These are phyloP conservation scores for Leccinum subgranulosum DNA, from an alignment of 768 basidiomycete species.

Conservation along the genomic window DNA sequence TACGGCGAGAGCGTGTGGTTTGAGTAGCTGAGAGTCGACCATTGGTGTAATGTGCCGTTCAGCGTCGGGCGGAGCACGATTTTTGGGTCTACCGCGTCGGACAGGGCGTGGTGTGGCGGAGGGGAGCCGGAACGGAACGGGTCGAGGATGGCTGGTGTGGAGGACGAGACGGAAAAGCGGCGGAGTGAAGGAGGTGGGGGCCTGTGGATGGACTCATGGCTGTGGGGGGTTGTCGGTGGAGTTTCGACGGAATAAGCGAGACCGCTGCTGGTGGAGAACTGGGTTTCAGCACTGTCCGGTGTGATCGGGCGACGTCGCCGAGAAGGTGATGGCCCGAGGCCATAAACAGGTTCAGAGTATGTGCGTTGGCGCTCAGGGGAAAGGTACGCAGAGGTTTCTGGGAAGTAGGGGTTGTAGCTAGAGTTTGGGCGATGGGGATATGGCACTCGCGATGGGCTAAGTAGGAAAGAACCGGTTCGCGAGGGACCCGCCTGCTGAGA, in stretches of 20 bases:
- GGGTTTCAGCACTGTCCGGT: constrained; percentile 51
- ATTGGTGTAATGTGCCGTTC: constrained; percentile 79
- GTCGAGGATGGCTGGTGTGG: constrained; percentile 25
- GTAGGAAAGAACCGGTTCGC: constrained; percentile 7
- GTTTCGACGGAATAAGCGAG: constrained; percentile 44
- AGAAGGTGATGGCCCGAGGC: constrained; percentile 25
- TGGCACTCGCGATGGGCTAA: constrained; percentile 8
- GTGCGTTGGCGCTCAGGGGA: constrained; percentile 5
- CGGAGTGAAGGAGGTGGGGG: constrained; percentile 16
- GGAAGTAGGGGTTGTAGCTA: constrained; percentile 16
- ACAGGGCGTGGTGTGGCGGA: constrained; percentile 28
- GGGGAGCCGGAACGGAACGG: constrained; percentile 35
- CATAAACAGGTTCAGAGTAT: constrained; percentile 16
- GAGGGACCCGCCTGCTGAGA: constrained; percentile 31
- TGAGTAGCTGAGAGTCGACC: constrained; percentile 81
- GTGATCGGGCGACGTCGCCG: constrained; percentile 38
- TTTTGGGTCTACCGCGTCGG: constrained; percentile 43
- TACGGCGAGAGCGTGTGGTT: constrained; percentile 96
- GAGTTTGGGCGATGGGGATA: constrained; percentile 20
- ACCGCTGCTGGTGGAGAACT: constrained; percentile 46
- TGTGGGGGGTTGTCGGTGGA: constrained; percentile 36
- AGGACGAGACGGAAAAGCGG: constrained; percentile 36
- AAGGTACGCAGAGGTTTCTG: constrained; percentile 3
- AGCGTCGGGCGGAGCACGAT: constrained; percentile 62
- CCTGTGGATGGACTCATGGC: constrained; percentile 19